Percentiles rank a stretch among this genome's conserved stretches.
These are phyloP conservation scores for Cystobasidium slooffiae DNA, from an alignment of 1,284 basidiomycete species.

Conservation along the genomic window DNA sequence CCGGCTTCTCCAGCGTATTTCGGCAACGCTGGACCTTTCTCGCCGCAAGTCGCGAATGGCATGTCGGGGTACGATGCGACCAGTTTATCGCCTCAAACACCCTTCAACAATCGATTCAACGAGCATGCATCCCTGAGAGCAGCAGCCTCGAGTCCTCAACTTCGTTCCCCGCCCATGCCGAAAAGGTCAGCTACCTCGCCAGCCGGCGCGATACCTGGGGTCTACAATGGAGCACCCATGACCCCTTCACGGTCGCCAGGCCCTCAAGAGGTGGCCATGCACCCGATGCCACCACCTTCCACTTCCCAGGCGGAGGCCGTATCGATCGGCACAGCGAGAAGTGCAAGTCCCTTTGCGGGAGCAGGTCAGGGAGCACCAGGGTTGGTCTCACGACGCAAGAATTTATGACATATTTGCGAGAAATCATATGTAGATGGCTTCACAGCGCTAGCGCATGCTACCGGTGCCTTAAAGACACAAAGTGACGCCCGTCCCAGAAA, in stretches of 20 bases:
- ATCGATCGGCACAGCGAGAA: constrained; percentile 3
- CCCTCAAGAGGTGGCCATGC: constrained; percentile 4
- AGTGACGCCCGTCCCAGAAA: too few relatives aligned
- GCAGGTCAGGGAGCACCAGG: constrained; percentile 23
- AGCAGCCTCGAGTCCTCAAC: constrained; percentile 25
- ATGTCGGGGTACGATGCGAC: constrained; percentile 12
- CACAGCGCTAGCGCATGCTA: too few relatives aligned
- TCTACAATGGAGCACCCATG: background rate
- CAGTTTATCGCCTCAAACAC: constrained; percentile 37
- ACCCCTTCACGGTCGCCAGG: constrained; percentile 15
- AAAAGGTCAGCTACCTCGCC: constrained; percentile 42
- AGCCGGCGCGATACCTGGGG: background rate
- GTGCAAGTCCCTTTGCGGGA: constrained; percentile 21
- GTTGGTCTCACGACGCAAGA: constrained; percentile 22
- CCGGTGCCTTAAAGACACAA: too few relatives aligned
- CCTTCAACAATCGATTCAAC: constrained; percentile 34
- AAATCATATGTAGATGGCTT: too few relatives aligned
- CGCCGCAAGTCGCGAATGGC: constrained; percentile 9
- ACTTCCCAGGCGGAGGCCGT: background rate
- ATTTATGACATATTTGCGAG: background rate
- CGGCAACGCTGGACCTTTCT: constrained; percentile 7
- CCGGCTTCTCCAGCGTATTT: constrained; percentile 20
- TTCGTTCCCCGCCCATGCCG: constrained; percentile 32
- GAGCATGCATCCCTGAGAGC: constrained; percentile 27
- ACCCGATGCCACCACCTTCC: background rate